A percentile compares a stretch with the other conserved stretches of the same genome.
phyloP scores from a whole-genome alignment of 2,329 filamentous ascomycete genomes.

The Fusarium denticulatum region DNA sequence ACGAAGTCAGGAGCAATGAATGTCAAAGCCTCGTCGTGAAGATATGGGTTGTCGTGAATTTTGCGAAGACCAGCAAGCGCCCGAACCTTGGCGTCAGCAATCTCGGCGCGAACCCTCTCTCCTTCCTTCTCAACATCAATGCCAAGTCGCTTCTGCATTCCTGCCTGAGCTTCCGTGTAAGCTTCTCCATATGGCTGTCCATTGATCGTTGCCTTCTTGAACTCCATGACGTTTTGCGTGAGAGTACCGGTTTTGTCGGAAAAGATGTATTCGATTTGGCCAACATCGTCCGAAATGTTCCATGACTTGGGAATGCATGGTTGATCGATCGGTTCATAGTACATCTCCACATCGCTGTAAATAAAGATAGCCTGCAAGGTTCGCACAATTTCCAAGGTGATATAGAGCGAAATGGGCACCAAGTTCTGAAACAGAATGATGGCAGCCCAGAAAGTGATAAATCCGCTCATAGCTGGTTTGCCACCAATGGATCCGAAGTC shows the following conservation, averaged over 20 bases:
- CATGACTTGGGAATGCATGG: slow-evolving; percentile 97
- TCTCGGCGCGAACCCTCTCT: slow-evolving; percentile 77
- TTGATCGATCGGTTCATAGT: slow-evolving; percentile 93
- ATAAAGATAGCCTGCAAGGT: slow-evolving; percentile 96
- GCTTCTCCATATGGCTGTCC: slow-evolving; percentile 97
- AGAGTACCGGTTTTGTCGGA: slow-evolving; percentile 97
- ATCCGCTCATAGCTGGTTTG: slow-evolving; percentile 80
- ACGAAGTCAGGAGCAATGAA: slow-evolving; percentile 94
- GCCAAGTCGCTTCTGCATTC: slow-evolving; percentile 92
- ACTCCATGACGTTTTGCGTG: slow-evolving; percentile 99
- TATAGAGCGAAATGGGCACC: slow-evolving; percentile 97
- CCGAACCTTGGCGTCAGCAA: slow-evolving; percentile 77
- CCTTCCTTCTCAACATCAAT: slow-evolving; percentile 86
- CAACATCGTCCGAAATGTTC: slow-evolving; percentile 98
- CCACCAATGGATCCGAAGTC: slow-evolving; percentile 86
- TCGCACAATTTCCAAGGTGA: slow-evolving; percentile 94
- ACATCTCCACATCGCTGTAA: slow-evolving; percentile 96
- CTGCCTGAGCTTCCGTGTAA: slow-evolving; percentile 95
- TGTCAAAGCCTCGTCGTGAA: slow-evolving; percentile 88
- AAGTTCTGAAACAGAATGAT: slow-evolving; percentile 98
- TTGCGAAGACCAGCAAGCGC: slow-evolving; percentile 79
- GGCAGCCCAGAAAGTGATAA: slow-evolving; percentile 96
- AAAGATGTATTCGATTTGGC: slow-evolving; percentile 99
- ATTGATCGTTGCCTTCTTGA: slow-evolving; percentile 98
- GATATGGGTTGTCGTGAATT: slow-evolving; percentile 88